These are phyloP conservation scores for Pythium plurisporium DNA, from an alignment of 352 stramenopile genomes.

Conservation along the genomic window DNA sequence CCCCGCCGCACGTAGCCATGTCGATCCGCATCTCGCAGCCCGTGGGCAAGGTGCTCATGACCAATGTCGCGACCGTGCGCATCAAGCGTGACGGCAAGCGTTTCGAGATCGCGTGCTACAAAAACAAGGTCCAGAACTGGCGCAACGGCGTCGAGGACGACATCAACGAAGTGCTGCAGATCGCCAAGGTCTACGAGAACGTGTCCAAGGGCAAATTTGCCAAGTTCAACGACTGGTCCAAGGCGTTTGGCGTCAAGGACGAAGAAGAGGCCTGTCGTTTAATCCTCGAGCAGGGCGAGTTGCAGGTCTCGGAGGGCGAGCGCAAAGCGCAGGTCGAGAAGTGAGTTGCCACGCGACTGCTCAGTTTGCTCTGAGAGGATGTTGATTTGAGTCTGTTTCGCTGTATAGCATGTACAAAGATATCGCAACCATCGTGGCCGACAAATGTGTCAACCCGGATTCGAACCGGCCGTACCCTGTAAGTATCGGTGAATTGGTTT, in stretches of 20 bases:
- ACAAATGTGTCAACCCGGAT: conserved; percentile 96
- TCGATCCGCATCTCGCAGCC: conserved; percentile 62
- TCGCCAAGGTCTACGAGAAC: conserved; percentile 96
- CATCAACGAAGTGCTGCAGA: conserved; percentile 98
- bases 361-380: no score
- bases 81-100: conserved; percentile 94
- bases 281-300: conserved; percentile 95
- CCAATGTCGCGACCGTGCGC: conserved; percentile 97
- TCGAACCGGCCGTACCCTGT: conserved; percentile 95
- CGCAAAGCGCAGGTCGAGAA: conserved; percentile 90
- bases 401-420: conserved; percentile 86
- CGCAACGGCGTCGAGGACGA: conserved; percentile 97
- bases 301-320: conserved; percentile 97
- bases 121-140: conserved; percentile 99
- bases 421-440: conserved; percentile 95
- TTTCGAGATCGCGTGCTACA: conserved; percentile 99
- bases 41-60: conserved; percentile 89
- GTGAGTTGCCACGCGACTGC: conserved; percentile 33
- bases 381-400: not conserved
- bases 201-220: conserved; percentile 96
- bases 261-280: conserved; percentile 88
- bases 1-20: no score
- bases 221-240: conserved; percentile 91
- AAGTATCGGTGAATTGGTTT: not conserved
- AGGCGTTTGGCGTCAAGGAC: conserved; percentile 92